These are phyloP conservation scores for Exidia glandulosa DNA, from an alignment of 768 basidiomycete species.

Conservation along the genomic window DNA sequence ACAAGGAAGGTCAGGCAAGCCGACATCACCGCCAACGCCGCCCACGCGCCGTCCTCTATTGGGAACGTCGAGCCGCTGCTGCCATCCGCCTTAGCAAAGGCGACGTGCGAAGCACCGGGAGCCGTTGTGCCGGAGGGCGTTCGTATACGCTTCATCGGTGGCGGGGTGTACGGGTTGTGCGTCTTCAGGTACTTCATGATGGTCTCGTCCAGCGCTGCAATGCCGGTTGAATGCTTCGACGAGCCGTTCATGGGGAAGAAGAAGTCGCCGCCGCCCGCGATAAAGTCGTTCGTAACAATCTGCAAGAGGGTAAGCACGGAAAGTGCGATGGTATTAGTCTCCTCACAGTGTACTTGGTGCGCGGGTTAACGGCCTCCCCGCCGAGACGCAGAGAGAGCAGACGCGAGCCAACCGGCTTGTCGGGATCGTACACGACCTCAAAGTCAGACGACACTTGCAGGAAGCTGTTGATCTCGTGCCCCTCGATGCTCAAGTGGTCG, in stretches of 20 bases:
- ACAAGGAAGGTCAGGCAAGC: background rate
- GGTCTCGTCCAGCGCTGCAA: background rate
- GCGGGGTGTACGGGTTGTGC: background rate
- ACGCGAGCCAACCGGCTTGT: slow-evolving; percentile 8
- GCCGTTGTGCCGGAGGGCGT: background rate
- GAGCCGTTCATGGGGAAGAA: slow-evolving; percentile 2
- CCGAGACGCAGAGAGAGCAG: slow-evolving; percentile 14
- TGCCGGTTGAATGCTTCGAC: too few species aligned
- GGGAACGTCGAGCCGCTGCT: background rate
- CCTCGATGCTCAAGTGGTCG: slow-evolving; percentile 18
- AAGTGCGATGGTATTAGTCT: background rate
- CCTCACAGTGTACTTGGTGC: slow-evolving; percentile 11
- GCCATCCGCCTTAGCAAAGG: background rate
- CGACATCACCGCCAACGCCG: background rate
- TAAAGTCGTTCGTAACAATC: slow-evolving; percentile 10
- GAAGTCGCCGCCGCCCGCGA: slow-evolving; percentile 14
- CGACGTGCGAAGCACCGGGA: background rate
- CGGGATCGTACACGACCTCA: slow-evolving; percentile 13
- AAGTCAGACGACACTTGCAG: slow-evolving; percentile 31
- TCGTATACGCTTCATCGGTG: background rate
- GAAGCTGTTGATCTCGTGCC: slow-evolving; percentile 26
- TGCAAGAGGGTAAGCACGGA: background rate
- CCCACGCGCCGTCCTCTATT: background rate
- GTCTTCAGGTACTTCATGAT: background rate
- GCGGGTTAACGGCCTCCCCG: slow-evolving; percentile 6